Evolutionary conservation across 2,329 filamentous ascomycete genomes (phyloP).

Genomic region (Thelonectria discophora): DNA sequence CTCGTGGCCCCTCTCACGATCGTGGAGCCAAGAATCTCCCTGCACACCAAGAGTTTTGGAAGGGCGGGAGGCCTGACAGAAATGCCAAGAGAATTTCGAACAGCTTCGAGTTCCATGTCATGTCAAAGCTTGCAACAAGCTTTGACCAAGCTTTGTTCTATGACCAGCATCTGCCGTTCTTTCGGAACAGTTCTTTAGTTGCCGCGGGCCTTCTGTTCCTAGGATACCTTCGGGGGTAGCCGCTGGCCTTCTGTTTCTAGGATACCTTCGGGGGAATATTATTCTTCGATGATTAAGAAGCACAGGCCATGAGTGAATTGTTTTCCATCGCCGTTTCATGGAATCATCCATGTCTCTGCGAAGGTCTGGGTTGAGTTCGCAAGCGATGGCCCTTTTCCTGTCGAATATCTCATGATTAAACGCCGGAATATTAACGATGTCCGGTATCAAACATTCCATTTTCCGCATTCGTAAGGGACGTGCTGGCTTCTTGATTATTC

Average conservation of each 20-base stretch:
- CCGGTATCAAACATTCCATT: constrained; percentile 19
- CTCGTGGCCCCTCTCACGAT: constrained; percentile 18
- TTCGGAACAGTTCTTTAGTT: constrained; percentile 20
- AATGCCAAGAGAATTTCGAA: constrained; percentile 20
- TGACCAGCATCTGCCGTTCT: constrained; percentile 15
- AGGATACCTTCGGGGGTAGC: no score
- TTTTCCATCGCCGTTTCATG: constrained; percentile 24
- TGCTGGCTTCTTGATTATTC: constrained; percentile 17
- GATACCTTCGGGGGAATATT: no score
- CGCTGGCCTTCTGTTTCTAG: constrained; percentile 8
- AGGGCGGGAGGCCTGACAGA: constrained; percentile 18
- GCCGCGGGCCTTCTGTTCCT: no score
- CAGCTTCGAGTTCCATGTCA: constrained; percentile 5
- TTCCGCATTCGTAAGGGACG: constrained; percentile 22
- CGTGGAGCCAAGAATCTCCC: constrained; percentile 26
- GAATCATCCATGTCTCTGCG: constrained; percentile 24
- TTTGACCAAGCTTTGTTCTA: constrained; percentile 24
- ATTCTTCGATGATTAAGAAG: constrained; percentile 13
- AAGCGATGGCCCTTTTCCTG: constrained; percentile 21
- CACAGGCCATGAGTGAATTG: constrained; percentile 24
- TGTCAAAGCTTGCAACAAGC: constrained; percentile 20
- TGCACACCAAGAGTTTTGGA: constrained; percentile 24
- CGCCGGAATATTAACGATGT: constrained; percentile 16
- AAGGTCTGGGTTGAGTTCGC: constrained; percentile 18
- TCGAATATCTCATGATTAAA: constrained; percentile 22